Conservation (phyloP, 148 eudicot genomes). For the Polygonum maritimum region DNA sequence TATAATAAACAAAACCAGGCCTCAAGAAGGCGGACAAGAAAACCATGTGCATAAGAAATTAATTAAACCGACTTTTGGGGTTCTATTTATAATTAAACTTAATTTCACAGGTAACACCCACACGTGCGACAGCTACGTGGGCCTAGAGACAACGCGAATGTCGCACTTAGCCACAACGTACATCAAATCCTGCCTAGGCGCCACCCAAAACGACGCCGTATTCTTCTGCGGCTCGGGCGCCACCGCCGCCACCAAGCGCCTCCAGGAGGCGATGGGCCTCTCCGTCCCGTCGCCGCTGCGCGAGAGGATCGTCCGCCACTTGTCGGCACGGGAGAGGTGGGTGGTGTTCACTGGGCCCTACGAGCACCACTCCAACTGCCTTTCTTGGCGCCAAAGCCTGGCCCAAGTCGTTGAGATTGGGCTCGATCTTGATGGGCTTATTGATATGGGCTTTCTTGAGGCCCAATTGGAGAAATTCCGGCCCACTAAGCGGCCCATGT, state of each 20-base stretch:
- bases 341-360: slow-evolving; percentile 30
- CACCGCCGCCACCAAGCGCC: slow-evolving; percentile 31
- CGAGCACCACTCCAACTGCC: slow-evolving; percentile 27
- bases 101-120: slow-evolving; percentile 30
- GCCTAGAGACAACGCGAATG: slow-evolving; percentile 28
- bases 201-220: slow-evolving; percentile 23
- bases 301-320: not conserved
- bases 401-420: slow-evolving; percentile 26
- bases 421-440: slow-evolving; percentile 15
- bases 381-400: slow-evolving; percentile 24
- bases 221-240: slow-evolving; percentile 39
- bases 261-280: slow-evolving; percentile 26
- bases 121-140: slow-evolving; percentile 36
- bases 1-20: not conserved
- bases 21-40: not conserved
- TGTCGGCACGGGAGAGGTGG: slow-evolving; percentile 21
- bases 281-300: slow-evolving; percentile 17
- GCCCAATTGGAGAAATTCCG: slow-evolving; percentile 7
- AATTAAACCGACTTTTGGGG: no score
- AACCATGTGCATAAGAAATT: not conserved
- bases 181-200: slow-evolving; percentile 32
- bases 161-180: slow-evolving; percentile 21
- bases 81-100: no score
- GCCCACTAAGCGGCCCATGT: slow-evolving; percentile 14
- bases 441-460: slow-evolving; percentile 12